These are phyloP conservation scores for Perilla frutescens DNA, from an alignment of 257 asterid species.

Conservation along the genomic window DNA sequence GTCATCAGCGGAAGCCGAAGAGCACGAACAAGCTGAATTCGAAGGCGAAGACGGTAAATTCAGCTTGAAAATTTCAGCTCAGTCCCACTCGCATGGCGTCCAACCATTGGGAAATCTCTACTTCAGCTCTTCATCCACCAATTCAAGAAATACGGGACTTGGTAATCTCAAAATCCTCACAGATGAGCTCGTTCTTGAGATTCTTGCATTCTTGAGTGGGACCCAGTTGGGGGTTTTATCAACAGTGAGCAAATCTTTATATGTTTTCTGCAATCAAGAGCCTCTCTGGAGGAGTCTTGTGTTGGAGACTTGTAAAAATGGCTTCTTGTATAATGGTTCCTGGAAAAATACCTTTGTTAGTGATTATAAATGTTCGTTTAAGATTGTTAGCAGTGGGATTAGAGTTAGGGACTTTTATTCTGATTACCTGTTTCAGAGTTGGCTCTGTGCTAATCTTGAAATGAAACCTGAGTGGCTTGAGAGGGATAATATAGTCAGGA, in stretches of 20 bases:
- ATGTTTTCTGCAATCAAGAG: slow-evolving; percentile 88
- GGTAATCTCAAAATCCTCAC: slow-evolving; percentile 74
- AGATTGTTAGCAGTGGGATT: slow-evolving; percentile 44
- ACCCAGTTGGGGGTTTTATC: slow-evolving; percentile 73
- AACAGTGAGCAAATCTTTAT: slow-evolving; percentile 84
- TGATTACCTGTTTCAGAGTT: slow-evolving; percentile 95
- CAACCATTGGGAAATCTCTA: slow-evolving; percentile 92
- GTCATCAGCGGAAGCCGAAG: slow-evolving; percentile 34
- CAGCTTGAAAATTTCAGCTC: slow-evolving; percentile 66
- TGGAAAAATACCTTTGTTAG: slow-evolving; percentile 73
- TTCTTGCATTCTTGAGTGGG: slow-evolving; percentile 73
- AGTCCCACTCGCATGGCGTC: slow-evolving; percentile 71
- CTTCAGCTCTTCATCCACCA: slow-evolving; percentile 57
- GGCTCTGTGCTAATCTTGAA: slow-evolving; percentile 99
- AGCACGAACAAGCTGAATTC: slow-evolving; percentile 28
- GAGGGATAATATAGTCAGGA: slow-evolving; percentile 81
- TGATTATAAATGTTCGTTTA: slow-evolving; percentile 38
- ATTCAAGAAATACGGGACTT: slow-evolving; percentile 80
- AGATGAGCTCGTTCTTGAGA: slow-evolving; percentile 89
- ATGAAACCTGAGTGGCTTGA: slow-evolving; percentile 94
- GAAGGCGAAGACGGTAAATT: slow-evolving; percentile 63
- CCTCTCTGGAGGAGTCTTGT: slow-evolving; percentile 95
- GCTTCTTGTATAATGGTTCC: slow-evolving; percentile 62
- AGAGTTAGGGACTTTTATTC: slow-evolving; percentile 84
- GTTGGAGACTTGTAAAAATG: slow-evolving; percentile 58